phyloP scores from a whole-genome alignment of 1,284 basidiomycete species.

The Ceratobasidium theobromae region DNA sequence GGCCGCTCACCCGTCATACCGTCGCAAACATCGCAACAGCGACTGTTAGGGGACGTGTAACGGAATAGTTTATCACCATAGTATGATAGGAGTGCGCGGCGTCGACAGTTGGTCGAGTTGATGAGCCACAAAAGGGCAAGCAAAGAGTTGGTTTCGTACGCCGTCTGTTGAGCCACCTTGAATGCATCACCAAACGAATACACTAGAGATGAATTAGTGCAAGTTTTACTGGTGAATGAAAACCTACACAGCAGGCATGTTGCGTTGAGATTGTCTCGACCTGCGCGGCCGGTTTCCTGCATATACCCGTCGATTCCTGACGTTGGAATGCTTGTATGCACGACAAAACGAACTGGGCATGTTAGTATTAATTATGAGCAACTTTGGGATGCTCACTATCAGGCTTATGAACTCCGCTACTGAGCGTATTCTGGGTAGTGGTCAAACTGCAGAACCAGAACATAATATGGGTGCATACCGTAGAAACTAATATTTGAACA shows the following conservation, averaged over 20 bases:
- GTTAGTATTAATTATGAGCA: not conserved
- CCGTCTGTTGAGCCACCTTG: not conserved
- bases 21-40: slow-evolving; percentile 28
- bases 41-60: not conserved
- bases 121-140: slow-evolving; percentile 7
- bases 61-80: slow-evolving; percentile 1
- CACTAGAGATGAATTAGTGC: not conserved
- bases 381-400: not conserved
- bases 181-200: slow-evolving; percentile 28
- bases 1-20: not conserved
- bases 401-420: slow-evolving; percentile 20
- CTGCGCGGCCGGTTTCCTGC: slow-evolving; percentile 28
- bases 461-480: not conserved
- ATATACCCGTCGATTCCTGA: slow-evolving; percentile 29
- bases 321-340: slow-evolving; percentile 9
- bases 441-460: not conserved
- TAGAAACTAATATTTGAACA: slow-evolving; percentile 18
- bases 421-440: slow-evolving; percentile 10
- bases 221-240: not conserved
- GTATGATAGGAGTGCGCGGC: not conserved
- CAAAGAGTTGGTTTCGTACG: not conserved
- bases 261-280: not conserved
- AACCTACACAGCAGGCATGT: slow-evolving; percentile 22
- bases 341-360: slow-evolving; percentile 17
- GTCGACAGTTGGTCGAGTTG: slow-evolving; percentile 11